phyloP scores from a whole-genome alignment of 805 yeast genomes.

The Candida patagonica region DNA sequence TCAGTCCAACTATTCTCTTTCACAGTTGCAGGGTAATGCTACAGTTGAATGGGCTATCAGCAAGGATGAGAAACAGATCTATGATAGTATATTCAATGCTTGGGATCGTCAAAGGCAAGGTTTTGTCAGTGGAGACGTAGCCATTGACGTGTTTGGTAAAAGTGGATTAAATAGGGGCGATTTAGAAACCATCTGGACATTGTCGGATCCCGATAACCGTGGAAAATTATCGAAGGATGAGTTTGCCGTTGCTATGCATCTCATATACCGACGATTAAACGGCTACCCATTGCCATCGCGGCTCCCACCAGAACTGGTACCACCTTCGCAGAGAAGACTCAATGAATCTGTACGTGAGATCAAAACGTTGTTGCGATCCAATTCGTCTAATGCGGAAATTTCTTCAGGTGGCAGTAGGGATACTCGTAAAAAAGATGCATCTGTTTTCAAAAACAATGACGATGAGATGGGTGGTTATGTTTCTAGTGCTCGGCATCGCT shows the following conservation, averaged over 20 bases:
- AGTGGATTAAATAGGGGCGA: constrained; percentile 82
- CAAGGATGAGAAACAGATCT: constrained; percentile 76
- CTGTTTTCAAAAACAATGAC: constrained; percentile 61
- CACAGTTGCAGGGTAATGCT: constrained; percentile 30
- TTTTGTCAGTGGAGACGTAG: constrained; percentile 65
- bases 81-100: constrained; percentile 78
- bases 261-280: constrained; percentile 81
- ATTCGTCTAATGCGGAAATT: constrained; percentile 20
- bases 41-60: constrained; percentile 77
- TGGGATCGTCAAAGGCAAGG: constrained; percentile 73
- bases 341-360: constrained; percentile 62
- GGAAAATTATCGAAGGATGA: constrained; percentile 84
- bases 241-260: constrained; percentile 95
- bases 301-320: constrained; percentile 82
- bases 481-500: constrained; percentile 50
- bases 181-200: constrained; percentile 83
- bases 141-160: constrained; percentile 80
- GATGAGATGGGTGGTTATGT: constrained; percentile 57
- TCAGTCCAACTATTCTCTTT: background rate
- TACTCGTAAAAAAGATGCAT: constrained; percentile 35
- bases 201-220: constrained; percentile 72
- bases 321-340: constrained; percentile 71
- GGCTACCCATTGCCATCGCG: constrained; percentile 77
- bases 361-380: constrained; percentile 50
- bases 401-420: constrained; percentile 26